Evolutionary conservation across 257 asterid species (phyloP), one percentile per base, ranked within the genome.

Genomic region (Ajuga chamaepitys): DNA sequence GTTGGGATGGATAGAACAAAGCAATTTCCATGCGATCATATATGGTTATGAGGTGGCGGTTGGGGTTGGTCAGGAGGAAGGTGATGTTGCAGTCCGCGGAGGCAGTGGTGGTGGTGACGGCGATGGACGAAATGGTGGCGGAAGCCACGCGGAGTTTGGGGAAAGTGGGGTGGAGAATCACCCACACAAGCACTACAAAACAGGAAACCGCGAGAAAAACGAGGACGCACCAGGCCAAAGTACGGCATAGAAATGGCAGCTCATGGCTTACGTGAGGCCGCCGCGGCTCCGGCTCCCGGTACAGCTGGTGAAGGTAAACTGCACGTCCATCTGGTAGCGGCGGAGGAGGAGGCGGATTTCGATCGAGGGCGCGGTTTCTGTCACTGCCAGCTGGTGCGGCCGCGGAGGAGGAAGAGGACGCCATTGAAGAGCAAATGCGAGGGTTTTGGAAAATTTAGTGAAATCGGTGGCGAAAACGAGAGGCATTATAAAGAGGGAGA

Each of bases 51-150:
- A 75, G 58, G 30, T 75, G 82, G 68, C 46, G 61, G 69, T 82
- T 82, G 9, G 80, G 57, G 66, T 83, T 83, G 25, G 82, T 62
- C 51, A 80, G 70, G 20, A 45, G 7, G 17, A 83, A 44, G 17
- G 80, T 70, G 12, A 75, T 22, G 57, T 73, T 77, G 78, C 80
- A 83, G 12, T 64, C 53, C 14, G 73, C 83, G 0, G 78, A 1
- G 45, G 48, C 63, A 48, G 47, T 12, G 59, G 75, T 38, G 44
- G 46, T 6, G 70, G 53, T 56, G 63, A 47, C 0, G 30, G 64
- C 3, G 24, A 74, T 26, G 24, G 69, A 14, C 5, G 81, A 71
- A 24, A 79, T 20, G 28, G 58, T 10, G 54, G 79, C 83, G 45
- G 81, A 48, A 24, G 67, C n/a, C 22, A 83, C 48, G 11, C 28